Conservation (phyloP, 306 rosid species). For the Casuarina cunninghamiana region DNA sequence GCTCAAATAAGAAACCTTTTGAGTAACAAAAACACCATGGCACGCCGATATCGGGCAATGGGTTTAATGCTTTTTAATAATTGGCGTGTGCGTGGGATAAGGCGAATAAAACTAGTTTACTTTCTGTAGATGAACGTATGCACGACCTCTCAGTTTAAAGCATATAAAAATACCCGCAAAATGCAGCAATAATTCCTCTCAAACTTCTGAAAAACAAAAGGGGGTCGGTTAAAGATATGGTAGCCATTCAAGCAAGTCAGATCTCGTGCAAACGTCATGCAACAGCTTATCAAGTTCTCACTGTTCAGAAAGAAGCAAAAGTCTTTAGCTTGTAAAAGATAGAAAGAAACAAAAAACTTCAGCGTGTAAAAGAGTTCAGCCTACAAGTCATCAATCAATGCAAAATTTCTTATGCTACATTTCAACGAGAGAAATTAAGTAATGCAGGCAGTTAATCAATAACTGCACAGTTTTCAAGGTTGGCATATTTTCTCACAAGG, state of each 20-base stretch:
- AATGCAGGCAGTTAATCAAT: not conserved
- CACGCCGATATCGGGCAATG: not conserved
- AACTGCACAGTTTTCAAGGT: not conserved
- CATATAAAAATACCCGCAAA: not conserved
- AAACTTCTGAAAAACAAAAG: not conserved
- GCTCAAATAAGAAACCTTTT: not conserved
- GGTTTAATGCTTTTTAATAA: not conserved
- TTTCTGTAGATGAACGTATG: no score
- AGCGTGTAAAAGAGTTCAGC: not conserved
- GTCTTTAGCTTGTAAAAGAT: not conserved
- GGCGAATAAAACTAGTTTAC: no score
- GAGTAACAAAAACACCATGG: not conserved
- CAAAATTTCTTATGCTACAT: not conserved
- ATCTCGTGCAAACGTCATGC: not conserved
- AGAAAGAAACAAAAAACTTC: not conserved
- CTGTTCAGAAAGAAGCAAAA: not conserved
- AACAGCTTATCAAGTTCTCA: not conserved
- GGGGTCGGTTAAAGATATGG: not conserved
- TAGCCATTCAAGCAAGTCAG: not conserved
- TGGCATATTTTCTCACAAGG: not conserved
- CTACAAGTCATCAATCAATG: not conserved
- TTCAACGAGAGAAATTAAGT: not conserved
- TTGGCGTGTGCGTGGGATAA: no score
- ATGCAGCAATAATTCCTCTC: not conserved
- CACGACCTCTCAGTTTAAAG: not conserved